Evolutionary conservation across 2,329 filamentous ascomycete species (phyloP).

Genomic region (Penicillium sp.): DNA sequence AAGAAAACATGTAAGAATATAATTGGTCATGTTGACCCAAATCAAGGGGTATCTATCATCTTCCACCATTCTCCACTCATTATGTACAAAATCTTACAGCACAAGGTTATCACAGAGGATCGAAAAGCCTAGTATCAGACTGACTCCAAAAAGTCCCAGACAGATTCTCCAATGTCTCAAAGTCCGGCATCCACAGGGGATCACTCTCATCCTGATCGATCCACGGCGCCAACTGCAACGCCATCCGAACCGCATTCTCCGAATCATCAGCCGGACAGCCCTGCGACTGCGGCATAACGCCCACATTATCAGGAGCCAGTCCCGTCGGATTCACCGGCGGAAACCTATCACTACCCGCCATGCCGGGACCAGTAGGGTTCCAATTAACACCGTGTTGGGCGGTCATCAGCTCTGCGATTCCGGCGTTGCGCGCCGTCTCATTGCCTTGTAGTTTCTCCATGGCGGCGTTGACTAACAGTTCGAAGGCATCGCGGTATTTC

Average conservation of each 20-base stretch:
- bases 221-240: constrained; percentile 41
- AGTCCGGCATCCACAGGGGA: constrained; percentile 43
- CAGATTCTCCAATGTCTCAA: constrained; percentile 37
- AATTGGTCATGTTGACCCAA: neutral
- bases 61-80: neutral
- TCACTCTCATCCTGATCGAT: constrained; percentile 38
- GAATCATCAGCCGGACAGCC: constrained; percentile 23
- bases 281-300: constrained; percentile 1
- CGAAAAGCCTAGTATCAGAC: constrained; percentile 30
- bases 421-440: constrained; percentile 34
- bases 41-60: neutral
- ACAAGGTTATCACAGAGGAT: constrained; percentile 22
- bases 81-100: neutral
- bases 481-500: constrained; percentile 51
- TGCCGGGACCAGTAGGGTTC: constrained; percentile 14
- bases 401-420: constrained; percentile 44
- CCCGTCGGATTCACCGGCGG: constrained; percentile 10
- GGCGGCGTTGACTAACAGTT: constrained; percentile 48
- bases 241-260: constrained; percentile 40
- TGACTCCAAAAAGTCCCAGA: constrained; percentile 32
- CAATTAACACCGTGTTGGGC: constrained; percentile 31
- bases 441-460: constrained; percentile 49
- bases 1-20: neutral
- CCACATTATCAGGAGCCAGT: constrained; percentile 12
- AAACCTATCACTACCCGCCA: constrained; percentile 19